Evolutionary conservation across 768 basidiomycete genomes (phyloP).

Genomic region (Termitomyces sp.): DNA sequence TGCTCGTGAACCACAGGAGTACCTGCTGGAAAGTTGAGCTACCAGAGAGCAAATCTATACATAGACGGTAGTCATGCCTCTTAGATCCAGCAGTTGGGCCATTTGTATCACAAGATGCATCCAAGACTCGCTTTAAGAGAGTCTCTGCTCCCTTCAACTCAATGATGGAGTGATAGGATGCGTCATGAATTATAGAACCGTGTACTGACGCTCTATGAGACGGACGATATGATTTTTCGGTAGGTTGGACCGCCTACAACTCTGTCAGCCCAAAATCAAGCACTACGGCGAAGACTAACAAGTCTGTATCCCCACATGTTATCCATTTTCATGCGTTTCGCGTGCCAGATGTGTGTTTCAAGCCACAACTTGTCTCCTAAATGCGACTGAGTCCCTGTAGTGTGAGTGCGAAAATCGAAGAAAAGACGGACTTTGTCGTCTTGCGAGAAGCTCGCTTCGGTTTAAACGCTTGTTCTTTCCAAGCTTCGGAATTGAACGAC

Average conservation of each 20-base stretch:
- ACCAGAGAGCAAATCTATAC: neutral
- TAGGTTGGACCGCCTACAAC: slow-evolving; percentile 72
- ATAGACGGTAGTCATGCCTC: slow-evolving; percentile 35
- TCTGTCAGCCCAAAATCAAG: neutral
- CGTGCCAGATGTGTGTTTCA: slow-evolving; percentile 96
- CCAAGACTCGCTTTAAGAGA: slow-evolving; percentile 46
- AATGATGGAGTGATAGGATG: slow-evolving; percentile 75
- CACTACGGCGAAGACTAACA: slow-evolving; percentile 31
- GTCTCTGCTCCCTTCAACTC: slow-evolving; percentile 65
- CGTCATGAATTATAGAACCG: slow-evolving; percentile 85
- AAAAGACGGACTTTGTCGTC: slow-evolving; percentile 61
- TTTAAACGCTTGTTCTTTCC: slow-evolving; percentile 56
- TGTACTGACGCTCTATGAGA: slow-evolving; percentile 87
- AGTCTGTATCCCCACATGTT: slow-evolving; percentile 90
- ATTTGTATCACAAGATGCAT: slow-evolving; percentile 60
- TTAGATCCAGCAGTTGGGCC: slow-evolving; percentile 52
- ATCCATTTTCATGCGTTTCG: slow-evolving; percentile 94
- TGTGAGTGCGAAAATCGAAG: neutral
- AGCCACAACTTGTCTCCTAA: slow-evolving; percentile 88
- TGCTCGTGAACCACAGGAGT: slow-evolving; percentile 56
- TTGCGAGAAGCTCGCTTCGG: slow-evolving; percentile 56
- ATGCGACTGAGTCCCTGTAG: neutral
- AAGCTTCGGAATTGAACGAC: slow-evolving; percentile 50
- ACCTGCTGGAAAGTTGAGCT: slow-evolving; percentile 35
- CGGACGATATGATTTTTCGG: slow-evolving; percentile 88